These are phyloP conservation scores for Eleusine coracana DNA, from an alignment of 176 grass and related monocot genomes.

Conservation along the genomic window DNA sequence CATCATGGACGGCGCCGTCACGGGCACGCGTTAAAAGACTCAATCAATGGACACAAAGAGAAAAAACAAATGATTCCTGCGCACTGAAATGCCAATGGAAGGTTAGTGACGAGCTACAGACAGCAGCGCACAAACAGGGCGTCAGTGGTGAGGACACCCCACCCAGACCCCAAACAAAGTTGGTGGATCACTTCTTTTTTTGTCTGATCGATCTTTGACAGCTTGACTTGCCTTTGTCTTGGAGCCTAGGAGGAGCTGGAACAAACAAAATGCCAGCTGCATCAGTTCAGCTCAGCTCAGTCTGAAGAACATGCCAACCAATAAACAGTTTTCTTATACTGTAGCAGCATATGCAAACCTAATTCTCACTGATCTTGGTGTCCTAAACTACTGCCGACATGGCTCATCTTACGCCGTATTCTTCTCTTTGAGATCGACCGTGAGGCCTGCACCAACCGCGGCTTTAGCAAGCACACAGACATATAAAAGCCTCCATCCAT, in stretches of 20 bases:
- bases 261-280: neutral
- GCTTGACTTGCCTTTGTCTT: neutral
- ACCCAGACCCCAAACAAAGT: neutral
- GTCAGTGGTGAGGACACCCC: neutral
- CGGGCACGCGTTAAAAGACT: neutral
- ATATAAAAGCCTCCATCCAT: neutral
- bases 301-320: neutral
- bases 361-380: neutral
- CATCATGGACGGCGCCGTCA: neutral
- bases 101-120: neutral
- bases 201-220: neutral
- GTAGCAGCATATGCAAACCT: neutral
- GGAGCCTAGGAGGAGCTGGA: neutral
- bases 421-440: neutral
- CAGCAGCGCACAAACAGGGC: neutral
- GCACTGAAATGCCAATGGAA: neutral
- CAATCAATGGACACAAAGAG: neutral
- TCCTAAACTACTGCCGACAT: conserved; percentile 37
- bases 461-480: neutral
- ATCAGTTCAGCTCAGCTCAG: neutral
- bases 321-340: neutral
- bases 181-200: neutral
- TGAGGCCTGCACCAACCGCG: neutral
- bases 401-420: neutral
- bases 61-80: neutral